Evolutionary conservation across 2,329 filamentous ascomycete genomes (phyloP), one percentile per base, ranked within the genome.

Genomic region (Cladosporium sp.): DNA sequence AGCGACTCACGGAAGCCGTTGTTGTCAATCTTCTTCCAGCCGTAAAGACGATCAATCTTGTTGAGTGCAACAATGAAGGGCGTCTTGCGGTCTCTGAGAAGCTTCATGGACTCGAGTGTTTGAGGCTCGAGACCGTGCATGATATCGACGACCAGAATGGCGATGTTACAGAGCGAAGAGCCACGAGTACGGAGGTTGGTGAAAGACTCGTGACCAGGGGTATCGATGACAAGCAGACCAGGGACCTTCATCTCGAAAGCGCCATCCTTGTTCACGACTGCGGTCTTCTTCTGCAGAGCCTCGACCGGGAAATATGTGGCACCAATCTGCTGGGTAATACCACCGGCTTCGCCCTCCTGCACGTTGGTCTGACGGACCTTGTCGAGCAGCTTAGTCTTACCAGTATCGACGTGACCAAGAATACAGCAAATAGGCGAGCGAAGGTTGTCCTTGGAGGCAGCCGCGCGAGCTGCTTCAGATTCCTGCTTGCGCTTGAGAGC

Each of bases 391-490:
- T 97, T 99, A n/a, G 94, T 99, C 80, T 99, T 99, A 74, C 94
- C 94, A 45, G 95, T 99, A 86, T 99, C 94, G 84, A 99, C 94
- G 84, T 99, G 94, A 69, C 94, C 94, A 63, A 99, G 85, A 83
- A 99, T 99, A 88, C 93, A 97, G 82, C 94, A 97, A 76, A 99
- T 99, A 54, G 94, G 94, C 39, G 94, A 97, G 58, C 94, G 91
- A 57, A 99, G 84, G 75, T 99, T 88, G 73, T 99, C 92, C 75
- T 90, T 91, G 20, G 93, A 97, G 61, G 91, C 85, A 49, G 93
- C 92, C 44, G 91, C 92, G 71, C 97, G 75, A 17, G 94, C 94
- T 61, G 91, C 93, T 74, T 97, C 90, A 72, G 96, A 90, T 58
- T 91, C 89, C 76, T 90, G 90, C 76, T 91, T 89, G 69, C 93